Evolutionary conservation across 805 yeast species (phyloP).

Genomic region (Yarrowia sp.): DNA sequence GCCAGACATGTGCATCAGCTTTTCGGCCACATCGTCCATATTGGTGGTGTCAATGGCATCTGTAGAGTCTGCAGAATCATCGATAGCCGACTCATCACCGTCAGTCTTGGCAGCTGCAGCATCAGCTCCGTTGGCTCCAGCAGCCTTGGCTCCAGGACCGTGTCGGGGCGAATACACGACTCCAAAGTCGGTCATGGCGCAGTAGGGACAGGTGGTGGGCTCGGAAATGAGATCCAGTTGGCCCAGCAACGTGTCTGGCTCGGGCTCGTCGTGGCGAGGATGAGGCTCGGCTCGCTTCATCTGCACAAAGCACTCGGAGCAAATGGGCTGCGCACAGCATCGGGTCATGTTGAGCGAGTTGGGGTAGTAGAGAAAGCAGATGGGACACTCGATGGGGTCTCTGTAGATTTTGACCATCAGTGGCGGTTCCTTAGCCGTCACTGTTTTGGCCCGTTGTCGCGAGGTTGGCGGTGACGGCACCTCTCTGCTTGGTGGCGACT

Average conservation of each 20-base stretch:
- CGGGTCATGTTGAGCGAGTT: conserved; percentile 69
- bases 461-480: background rate
- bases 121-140: background rate
- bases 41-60: background rate
- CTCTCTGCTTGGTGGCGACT: background rate
- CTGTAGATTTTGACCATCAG: conserved; percentile 61
- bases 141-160: background rate
- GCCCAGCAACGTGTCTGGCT: conserved; percentile 15
- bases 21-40: conserved; percentile 25
- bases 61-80: background rate
- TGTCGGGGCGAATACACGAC: conserved; percentile 77
- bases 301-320: conserved; percentile 96
- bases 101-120: background rate
- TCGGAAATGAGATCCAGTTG: conserved; percentile 62
- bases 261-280: conserved; percentile 66
- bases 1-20: conserved; percentile 20
- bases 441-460: conserved; percentile 12
- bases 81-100: conserved; percentile 4
- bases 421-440: conserved; percentile 29
- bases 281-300: conserved; percentile 90
- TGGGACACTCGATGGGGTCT: conserved; percentile 81
- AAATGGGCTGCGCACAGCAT: conserved; percentile 90
- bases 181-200: conserved; percentile 84
- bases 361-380: conserved; percentile 87
- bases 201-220: conserved; percentile 88